Evolutionary conservation across 2,329 filamentous ascomycete genomes (phyloP).

Genomic region (Cordyceps javanica): DNA sequence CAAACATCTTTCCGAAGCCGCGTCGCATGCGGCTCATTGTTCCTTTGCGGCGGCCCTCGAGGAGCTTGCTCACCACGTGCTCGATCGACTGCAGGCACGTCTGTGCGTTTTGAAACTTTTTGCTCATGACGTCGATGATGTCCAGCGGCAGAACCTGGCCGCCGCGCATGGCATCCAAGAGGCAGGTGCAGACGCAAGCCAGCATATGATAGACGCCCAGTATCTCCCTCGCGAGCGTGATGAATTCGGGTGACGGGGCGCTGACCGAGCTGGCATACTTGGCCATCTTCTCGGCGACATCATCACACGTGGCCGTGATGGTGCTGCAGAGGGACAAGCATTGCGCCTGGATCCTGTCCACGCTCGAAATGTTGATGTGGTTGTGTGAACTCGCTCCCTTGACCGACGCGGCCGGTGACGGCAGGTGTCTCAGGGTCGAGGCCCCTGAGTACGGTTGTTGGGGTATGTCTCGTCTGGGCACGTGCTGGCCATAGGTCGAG

Average conservation of each 20-base stretch:
- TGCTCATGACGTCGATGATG: constrained; percentile 56
- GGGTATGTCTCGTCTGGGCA: neutral
- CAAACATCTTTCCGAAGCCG: constrained; percentile 58
- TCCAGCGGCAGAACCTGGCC: constrained; percentile 51
- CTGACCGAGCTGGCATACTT: neutral
- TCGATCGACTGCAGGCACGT: constrained; percentile 57
- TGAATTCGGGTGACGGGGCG: constrained; percentile 37
- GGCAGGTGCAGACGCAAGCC: constrained; percentile 62
- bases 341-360: neutral
- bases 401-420: neutral
- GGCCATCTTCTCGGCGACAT: neutral
- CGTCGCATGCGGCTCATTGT: constrained; percentile 54
- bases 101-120: constrained; percentile 54
- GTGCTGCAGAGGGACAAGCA: neutral
- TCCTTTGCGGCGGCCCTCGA: constrained; percentile 57
- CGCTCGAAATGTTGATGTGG: neutral
- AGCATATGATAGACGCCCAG: constrained; percentile 61
- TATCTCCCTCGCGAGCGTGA: constrained; percentile 57
- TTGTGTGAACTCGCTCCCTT: neutral
- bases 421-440: neutral
- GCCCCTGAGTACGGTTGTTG: neutral
- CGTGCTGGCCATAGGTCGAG: neutral
- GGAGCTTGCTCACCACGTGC: constrained; percentile 54
- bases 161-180: constrained; percentile 46
- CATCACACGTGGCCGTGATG: neutral